Percentiles rank a stretch among this genome's conserved stretches.
Evolutionary conservation across 805 yeast genomes (phyloP).

Genomic region (Candida wancherniae): DNA sequence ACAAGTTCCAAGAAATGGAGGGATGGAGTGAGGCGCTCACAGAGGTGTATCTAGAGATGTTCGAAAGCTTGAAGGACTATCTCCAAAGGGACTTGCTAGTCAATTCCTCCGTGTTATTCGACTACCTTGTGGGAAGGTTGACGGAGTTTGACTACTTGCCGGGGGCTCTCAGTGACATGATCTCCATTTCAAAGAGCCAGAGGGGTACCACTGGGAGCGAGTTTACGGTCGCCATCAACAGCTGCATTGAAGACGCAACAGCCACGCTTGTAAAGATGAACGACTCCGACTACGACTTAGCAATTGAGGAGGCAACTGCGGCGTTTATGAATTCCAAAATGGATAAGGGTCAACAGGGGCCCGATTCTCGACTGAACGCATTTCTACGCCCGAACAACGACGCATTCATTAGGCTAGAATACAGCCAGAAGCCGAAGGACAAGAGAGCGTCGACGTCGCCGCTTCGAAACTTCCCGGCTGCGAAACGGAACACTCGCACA

Average conservation of each 20-base stretch:
- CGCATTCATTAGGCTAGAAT: too few species aligned
- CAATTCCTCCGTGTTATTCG: slow-evolving; percentile 53
- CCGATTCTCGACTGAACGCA: background rate
- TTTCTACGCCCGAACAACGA: too few species aligned
- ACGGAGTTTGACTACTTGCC: slow-evolving; percentile 12
- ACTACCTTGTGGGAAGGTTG: slow-evolving; percentile 35
- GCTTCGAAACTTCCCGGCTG: slow-evolving; percentile 12
- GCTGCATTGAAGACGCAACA: slow-evolving; percentile 3
- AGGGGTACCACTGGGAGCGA: background rate
- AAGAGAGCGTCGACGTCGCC: slow-evolving; percentile 26
- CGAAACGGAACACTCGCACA: slow-evolving; percentile 5
- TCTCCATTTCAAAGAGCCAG: slow-evolving; percentile 2
- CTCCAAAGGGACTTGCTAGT: slow-evolving; percentile 52
- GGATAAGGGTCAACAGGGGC: slow-evolving; percentile 2
- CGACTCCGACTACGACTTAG: slow-evolving; percentile 28
- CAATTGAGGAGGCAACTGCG: slow-evolving; percentile 27
- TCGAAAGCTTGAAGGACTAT: slow-evolving; percentile 41
- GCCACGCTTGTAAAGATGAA: slow-evolving; percentile 9
- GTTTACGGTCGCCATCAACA: too few species aligned
- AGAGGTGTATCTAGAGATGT: slow-evolving; percentile 34
- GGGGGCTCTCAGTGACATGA: slow-evolving; percentile 3
- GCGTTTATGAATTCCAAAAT: slow-evolving; percentile 19
- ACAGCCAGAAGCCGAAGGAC: slow-evolving; percentile 5
- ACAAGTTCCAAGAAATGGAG: slow-evolving; percentile 47
- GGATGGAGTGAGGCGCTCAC: slow-evolving; percentile 51